Evolutionary conservation across 768 basidiomycete species (phyloP).

Genomic region (Leccinum pellstonianum): DNA sequence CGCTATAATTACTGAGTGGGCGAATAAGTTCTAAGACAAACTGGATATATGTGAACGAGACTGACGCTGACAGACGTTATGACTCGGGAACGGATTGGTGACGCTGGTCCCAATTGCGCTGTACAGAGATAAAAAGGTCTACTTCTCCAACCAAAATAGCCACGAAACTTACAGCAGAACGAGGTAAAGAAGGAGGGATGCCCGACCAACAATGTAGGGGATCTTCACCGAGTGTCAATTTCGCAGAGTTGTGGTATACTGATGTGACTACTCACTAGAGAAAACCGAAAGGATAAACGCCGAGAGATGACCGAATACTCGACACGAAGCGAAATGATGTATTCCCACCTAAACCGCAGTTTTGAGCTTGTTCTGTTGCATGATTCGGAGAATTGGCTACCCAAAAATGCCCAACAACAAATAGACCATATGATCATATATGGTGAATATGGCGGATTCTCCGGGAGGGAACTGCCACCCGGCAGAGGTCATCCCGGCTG

Average conservation of each 20-base stretch:
- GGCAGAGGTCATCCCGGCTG: background rate
- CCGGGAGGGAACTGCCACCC: background rate
- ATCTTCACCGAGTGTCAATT: constrained; percentile 10
- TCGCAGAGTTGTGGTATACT: background rate
- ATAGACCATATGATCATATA: constrained; percentile 2
- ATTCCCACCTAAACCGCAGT: constrained; percentile 22
- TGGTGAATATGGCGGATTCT: background rate
- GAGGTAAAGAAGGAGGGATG: constrained; percentile 11
- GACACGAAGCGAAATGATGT: constrained; percentile 12
- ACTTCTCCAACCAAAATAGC: background rate
- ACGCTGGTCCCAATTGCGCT: constrained; percentile 3
- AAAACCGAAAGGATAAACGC: constrained; percentile 15
- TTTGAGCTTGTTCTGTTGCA: background rate
- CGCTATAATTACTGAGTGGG: constrained; percentile 1
- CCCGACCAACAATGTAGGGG: constrained; percentile 25
- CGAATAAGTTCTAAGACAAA: background rate
- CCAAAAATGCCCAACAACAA: constrained; percentile 22
- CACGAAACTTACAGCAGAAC: constrained; percentile 11
- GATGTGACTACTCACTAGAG: constrained; percentile 19
- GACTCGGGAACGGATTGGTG: background rate
- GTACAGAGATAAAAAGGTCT: background rate
- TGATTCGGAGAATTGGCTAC: constrained; percentile 4
- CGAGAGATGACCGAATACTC: constrained; percentile 18
- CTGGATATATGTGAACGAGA: background rate
- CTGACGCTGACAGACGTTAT: constrained; percentile 16